A percentile compares a stretch with the other conserved stretches of the same genome.
phyloP scores from a whole-genome alignment of 352 stramenopile genomes.

The Phytophthora brassicae region DNA sequence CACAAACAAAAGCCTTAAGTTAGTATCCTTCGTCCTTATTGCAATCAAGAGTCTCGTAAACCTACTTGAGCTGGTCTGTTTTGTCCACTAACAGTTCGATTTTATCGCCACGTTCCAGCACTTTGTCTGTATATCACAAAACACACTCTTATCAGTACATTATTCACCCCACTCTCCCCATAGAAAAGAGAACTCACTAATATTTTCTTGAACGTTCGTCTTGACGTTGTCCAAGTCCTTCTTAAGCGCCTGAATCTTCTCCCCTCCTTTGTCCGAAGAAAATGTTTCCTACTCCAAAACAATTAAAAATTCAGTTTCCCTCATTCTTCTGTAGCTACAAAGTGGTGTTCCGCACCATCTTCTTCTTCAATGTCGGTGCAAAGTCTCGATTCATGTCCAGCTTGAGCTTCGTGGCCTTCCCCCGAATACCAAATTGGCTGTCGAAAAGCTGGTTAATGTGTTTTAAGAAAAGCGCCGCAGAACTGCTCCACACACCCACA shows the following conservation, averaged over 20 bases:
- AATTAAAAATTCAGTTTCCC: not conserved
- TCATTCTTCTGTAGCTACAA: too few species aligned
- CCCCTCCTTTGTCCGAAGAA: slow-evolving; percentile 66
- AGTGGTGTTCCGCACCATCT: too few species aligned
- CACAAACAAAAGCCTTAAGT: not conserved
- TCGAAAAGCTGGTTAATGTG: slow-evolving; percentile 89
- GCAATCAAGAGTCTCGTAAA: not conserved
- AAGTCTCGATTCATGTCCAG: slow-evolving; percentile 89
- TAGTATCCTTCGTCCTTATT: not conserved
- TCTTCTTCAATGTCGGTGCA: slow-evolving; percentile 77
- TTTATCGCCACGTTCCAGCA: slow-evolving; percentile 86
- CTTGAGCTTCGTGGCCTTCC: slow-evolving; percentile 88
- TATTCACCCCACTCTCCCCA: not conserved
- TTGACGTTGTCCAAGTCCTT: slow-evolving; percentile 84
- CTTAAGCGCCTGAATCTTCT: slow-evolving; percentile 81
- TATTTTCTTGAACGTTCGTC: slow-evolving; percentile 81
- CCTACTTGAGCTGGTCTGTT: slow-evolving; percentile 83
- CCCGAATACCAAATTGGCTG: slow-evolving; percentile 82
- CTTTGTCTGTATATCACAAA: slow-evolving; percentile 51
- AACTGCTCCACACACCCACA: slow-evolving; percentile 33
- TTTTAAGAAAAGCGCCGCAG: slow-evolving; percentile 78
- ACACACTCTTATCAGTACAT: slow-evolving; percentile 1
- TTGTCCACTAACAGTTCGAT: slow-evolving; percentile 88
- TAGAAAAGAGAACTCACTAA: slow-evolving; percentile 50
- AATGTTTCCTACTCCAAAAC: slow-evolving; percentile 71